Base-by-base conservation (phyloP, 1,139 yeast species). In the Saccharomyces hybrid region DNA sequence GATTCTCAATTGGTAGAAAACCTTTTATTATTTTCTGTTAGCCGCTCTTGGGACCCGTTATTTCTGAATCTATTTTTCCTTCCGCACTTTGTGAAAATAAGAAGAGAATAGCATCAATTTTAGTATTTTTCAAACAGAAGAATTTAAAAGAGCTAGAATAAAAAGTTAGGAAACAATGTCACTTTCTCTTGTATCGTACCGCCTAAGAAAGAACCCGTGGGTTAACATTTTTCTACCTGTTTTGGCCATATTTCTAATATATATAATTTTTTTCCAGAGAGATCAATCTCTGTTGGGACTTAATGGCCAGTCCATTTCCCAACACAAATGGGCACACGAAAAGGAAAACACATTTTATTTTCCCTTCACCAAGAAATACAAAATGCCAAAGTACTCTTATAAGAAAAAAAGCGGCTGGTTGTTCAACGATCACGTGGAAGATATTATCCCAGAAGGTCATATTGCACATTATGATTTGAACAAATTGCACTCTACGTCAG, bases 391-490 rank as follows among this genome's bases (percentile, higher is more conserved):
- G 52, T 83, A 83, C 66, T 75, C 75, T 56, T 84, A 84, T 69
- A 75, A 74, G 58, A 76, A 66, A 53, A 63, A 67, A 52, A 58
- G 76, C 55, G 78, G 73, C 55, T 73, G 76, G 65, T 75, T 81
- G 5, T 78, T 82, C 75, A 78, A 80, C 57, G 74, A 72, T 50
- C 74, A 71, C 56, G 69, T 67, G 66, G 68, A 70, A 31, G 78
- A 73, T 54, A 78, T 80, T 48, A 76, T 81, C 57, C 83, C 88
- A 28, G 86, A 85, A 60, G 87, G 87, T 65, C 93, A 87, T 68
- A 88, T 90, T 63, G 80, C 87, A 50, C 95, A 88, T 68, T 89
- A 86, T 69, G 89, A 89, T 70, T 78, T 91, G 75, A 90, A 91
- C 72, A 79, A 79, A 64, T 75, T 91, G 61, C 81, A 83, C 41